phyloP scores from a whole-genome alignment of 2,329 filamentous ascomycete genomes.

The Macrophomina tecta region DNA sequence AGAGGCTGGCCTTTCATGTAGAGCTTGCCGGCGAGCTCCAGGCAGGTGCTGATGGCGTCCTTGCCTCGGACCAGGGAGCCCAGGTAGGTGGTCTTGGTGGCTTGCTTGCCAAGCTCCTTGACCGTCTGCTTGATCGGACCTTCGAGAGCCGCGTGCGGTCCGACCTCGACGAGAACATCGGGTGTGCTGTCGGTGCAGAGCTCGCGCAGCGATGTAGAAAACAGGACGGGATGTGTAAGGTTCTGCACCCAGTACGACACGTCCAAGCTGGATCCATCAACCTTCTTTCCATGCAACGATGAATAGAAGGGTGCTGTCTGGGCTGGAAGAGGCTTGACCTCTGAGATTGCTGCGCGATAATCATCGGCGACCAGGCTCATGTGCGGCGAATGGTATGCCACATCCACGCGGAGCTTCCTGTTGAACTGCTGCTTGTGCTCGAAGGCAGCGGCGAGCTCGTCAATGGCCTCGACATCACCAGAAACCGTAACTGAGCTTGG shows the following conservation, averaged over 20 bases:
- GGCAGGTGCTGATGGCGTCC: conserved; percentile 18
- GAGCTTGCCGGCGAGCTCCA: conserved; percentile 33
- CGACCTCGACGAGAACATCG: conserved; percentile 35
- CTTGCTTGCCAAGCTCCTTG: conserved; percentile 22
- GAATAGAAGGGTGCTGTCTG: conserved; percentile 25
- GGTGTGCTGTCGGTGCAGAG: conserved; percentile 23
- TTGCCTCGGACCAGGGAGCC: conserved; percentile 18
- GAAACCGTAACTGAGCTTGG: conserved; percentile 53
- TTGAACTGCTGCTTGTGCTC: conserved; percentile 47
- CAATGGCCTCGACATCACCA: conserved; percentile 48
- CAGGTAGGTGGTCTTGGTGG: conserved; percentile 14
- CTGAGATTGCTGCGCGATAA: conserved; percentile 32
- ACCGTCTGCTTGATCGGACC: conserved; percentile 30
- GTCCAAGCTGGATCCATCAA: conserved; percentile 7
- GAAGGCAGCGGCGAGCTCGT: conserved; percentile 39
- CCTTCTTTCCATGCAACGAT: conserved; percentile 12
- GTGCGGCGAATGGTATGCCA: conserved; percentile 54
- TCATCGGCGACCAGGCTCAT: conserved; percentile 44
- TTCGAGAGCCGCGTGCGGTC: conserved; percentile 40
- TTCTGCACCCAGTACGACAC: conserved; percentile 48
- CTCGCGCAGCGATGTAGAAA: conserved; percentile 34
- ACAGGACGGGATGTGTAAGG: conserved; percentile 45
- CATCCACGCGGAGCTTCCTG: conserved; percentile 48
- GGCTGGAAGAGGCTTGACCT: conserved; percentile 7
- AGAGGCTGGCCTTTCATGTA: conserved; percentile 31